Evolutionary conservation across 1,139 yeast genomes (phyloP), one percentile per base, ranked within the genome.

Genomic region (Saccharomyces hybrid): DNA sequence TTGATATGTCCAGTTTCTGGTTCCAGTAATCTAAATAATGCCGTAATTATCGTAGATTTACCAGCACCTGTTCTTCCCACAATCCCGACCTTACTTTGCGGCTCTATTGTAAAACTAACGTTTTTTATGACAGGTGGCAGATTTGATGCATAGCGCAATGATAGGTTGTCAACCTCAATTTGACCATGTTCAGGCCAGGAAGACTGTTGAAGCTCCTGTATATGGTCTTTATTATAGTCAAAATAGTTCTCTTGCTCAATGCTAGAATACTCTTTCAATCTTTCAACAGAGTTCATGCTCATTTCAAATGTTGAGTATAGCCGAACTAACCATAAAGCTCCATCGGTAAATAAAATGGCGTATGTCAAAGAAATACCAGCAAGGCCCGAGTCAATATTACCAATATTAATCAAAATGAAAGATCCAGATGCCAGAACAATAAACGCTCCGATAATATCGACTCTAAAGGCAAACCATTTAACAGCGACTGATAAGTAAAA

Each of bases 251-350:
- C 81, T 1, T 85, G 85, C 49, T 86, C 70, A 23, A 84, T 81
- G 16, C 74, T 72, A 0, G 89, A 90, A 66, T 88, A 87, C 57
- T 83, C 82, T 58, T 80, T 75, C 49, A 88, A 71, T 65, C 96
- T 77, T 69, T 88, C 96, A 8, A 82, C 91, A 1, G 93, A 81
- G 65, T 85, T 87, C 87, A 88, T 78, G 62, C 83, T 83, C 67
- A 85, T 87, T 66, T 88, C 95, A 27, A 85, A 79, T 61, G 82
- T 83, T 76, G 86, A 84, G 56, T 71, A 69, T 9, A 80, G 76
- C 3, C 51, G 72, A 51, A 82, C 68, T 55, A 80, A 70, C 67
- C 79, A 66, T 3, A 79, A 72, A 57, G 82, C 71, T 54, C 74
- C 71, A 38, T 78, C 76, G 1, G 82, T 77, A 53, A 82, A 72